These are phyloP conservation scores for Haematococcus sp. DNA, from an alignment of 139 green algal species.

Conservation along the genomic window DNA sequence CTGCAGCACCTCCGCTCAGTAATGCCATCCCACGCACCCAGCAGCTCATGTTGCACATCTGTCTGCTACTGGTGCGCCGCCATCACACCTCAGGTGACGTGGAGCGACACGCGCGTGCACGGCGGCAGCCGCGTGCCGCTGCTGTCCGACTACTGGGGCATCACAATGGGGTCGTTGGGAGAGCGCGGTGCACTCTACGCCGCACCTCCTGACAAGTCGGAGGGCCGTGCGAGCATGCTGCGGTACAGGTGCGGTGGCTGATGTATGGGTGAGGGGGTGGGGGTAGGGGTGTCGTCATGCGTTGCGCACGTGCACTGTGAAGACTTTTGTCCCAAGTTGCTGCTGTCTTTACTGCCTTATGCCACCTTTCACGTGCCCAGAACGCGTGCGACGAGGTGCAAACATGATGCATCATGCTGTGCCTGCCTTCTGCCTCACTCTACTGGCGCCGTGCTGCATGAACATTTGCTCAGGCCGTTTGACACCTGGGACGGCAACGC, in stretches of 20 bases:
- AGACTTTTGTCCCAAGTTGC: too few species aligned
- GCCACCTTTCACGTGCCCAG: too few species aligned
- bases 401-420: conserved; percentile 12
- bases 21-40: background rate
- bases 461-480: conserved; percentile 76
- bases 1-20: background rate
- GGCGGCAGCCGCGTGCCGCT: conserved; percentile 57
- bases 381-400: too few species aligned
- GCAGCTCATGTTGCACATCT: background rate
- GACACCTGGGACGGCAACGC: conserved; percentile 70
- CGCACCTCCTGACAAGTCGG: conserved; percentile 13
- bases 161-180: conserved; percentile 68
- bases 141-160: conserved; percentile 83
- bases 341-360: too few species aligned
- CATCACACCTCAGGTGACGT: conserved; percentile 56
- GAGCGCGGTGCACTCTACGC: conserved; percentile 66
- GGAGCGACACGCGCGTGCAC: conserved; percentile 76
- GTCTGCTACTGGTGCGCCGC: background rate
- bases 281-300: background rate
- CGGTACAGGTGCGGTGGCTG: conserved; percentile 17
- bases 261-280: background rate
- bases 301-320: background rate
- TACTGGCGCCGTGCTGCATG: too few species aligned
- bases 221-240: conserved; percentile 26
- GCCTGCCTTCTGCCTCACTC: too few species aligned